These are phyloP conservation scores for Usnea hakonensis DNA, from an alignment of 495 filamentous ascomycete genomes.

Conservation along the genomic window DNA sequence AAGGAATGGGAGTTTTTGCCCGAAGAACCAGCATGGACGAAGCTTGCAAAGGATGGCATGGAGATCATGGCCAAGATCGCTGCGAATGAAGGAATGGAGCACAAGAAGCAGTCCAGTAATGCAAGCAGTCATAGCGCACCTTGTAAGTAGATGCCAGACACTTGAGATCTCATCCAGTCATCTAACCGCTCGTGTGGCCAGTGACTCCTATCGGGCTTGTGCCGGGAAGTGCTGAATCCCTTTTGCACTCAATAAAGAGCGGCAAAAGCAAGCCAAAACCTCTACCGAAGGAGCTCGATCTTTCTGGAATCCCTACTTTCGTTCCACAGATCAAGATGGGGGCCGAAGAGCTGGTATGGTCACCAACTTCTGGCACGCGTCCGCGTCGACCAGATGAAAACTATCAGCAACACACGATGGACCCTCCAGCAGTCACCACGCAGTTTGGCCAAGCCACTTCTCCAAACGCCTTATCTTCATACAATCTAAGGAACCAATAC, in stretches of 20 bases:
- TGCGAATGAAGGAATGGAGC: not conserved
- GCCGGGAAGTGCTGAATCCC: not conserved
- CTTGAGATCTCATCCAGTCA: not conserved
- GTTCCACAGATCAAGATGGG: not conserved
- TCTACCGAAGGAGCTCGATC: not conserved
- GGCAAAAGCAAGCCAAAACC: not conserved
- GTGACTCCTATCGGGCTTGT: not conserved
- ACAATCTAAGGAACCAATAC: not conserved
- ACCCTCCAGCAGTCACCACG: not conserved
- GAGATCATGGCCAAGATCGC: not conserved
- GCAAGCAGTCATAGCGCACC: not conserved
- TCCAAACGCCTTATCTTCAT: not conserved
- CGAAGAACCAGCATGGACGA: conserved; percentile 10
- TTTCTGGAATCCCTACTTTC: conserved; percentile 1
- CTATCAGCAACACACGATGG: not conserved
- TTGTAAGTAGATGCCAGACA: not conserved
- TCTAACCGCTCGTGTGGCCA: not conserved
- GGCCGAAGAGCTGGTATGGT: conserved; percentile 6
- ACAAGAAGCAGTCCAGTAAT: not conserved
- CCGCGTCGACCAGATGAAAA: conserved; percentile 6
- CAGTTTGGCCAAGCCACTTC: not conserved
- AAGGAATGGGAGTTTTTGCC: conserved; percentile 2
- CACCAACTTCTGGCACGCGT: conserved; percentile 7
- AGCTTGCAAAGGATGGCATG: conserved; percentile 1
- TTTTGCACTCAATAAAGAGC: not conserved